These are phyloP conservation scores for Thielaviopsis musarum DNA, from an alignment of 2,329 filamentous ascomycete genomes.

Conservation along the genomic window DNA sequence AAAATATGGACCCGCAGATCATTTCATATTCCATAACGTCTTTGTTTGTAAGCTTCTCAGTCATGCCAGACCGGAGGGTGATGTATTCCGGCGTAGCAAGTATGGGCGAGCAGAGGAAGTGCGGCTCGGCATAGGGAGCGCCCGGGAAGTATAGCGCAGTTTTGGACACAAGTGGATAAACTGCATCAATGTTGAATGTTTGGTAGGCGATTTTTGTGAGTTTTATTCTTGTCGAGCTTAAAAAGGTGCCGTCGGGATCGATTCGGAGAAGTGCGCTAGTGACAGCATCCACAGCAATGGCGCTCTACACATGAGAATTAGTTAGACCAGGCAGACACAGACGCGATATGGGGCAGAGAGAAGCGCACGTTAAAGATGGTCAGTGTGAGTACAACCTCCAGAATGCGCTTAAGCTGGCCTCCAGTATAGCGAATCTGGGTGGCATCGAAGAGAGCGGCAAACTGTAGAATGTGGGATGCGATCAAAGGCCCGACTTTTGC, in stretches of 20 bases:
- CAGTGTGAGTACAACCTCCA: slow-evolving; percentile 24
- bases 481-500: not conserved
- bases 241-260: slow-evolving; percentile 47
- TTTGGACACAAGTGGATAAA: slow-evolving; percentile 44
- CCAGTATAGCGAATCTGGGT: slow-evolving; percentile 36
- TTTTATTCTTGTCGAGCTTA: slow-evolving; percentile 45
- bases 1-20: slow-evolving; percentile 46
- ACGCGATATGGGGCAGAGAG: not conserved
- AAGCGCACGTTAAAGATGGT: slow-evolving; percentile 26
- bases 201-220: slow-evolving; percentile 43
- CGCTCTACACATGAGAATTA: slow-evolving; percentile 21
- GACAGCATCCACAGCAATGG: slow-evolving; percentile 28
- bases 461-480: slow-evolving; percentile 24
- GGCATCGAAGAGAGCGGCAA: slow-evolving; percentile 32
- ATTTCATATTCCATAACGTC: slow-evolving; percentile 52
- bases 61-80: slow-evolving; percentile 39
- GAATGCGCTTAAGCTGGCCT: slow-evolving; percentile 24
- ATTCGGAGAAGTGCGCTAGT: slow-evolving; percentile 42
- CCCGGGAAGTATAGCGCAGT: slow-evolving; percentile 49
- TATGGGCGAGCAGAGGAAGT: slow-evolving; percentile 27
- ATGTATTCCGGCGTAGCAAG: slow-evolving; percentile 40
- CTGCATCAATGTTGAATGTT: slow-evolving; percentile 33
- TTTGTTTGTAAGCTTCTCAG: slow-evolving; percentile 31
- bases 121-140: slow-evolving; percentile 20
- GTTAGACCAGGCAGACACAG: not conserved